Conservation (phyloP, 139 green algal species). For the Zygnema cylindricum region DNA sequence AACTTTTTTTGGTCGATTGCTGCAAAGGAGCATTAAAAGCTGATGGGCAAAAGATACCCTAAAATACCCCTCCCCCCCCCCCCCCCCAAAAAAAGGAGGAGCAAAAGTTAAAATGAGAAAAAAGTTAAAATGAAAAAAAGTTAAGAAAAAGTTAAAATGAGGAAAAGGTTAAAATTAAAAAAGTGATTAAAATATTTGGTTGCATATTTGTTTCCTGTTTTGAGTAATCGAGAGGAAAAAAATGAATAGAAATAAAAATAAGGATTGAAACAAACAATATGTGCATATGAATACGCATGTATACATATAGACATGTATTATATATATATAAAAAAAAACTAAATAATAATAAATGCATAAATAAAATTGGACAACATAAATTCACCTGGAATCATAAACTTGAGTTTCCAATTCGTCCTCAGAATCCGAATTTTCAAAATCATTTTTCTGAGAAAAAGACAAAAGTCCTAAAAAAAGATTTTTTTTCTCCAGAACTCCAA, state of each 20-base stretch:
- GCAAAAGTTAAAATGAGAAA: no score
- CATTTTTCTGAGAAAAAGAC: background rate
- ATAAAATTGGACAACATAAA: background rate
- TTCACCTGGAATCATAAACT: background rate
- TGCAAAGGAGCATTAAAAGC: background rate
- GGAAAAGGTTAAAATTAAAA: no score
- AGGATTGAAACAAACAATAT: no score
- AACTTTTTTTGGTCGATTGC: background rate
- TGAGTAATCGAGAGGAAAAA: background rate
- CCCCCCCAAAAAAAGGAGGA: no score
- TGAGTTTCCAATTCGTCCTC: background rate
- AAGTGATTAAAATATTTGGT: no score
- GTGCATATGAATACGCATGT: no score
- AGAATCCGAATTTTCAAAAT: background rate
- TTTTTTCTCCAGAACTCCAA: background rate
- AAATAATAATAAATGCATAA: no score
- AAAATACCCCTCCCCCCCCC: no score
- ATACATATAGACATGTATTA: no score
- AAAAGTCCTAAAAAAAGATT: background rate
- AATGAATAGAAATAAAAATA: conserved; percentile 1
- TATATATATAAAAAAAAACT: no score
- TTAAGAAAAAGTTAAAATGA: background rate
- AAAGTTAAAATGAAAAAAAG: background rate
- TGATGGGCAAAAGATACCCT: background rate
- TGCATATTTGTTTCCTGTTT: no score